Evolutionary conservation across 148 eudicot genomes (phyloP).

Genomic region (Heliosperma pusillum): DNA sequence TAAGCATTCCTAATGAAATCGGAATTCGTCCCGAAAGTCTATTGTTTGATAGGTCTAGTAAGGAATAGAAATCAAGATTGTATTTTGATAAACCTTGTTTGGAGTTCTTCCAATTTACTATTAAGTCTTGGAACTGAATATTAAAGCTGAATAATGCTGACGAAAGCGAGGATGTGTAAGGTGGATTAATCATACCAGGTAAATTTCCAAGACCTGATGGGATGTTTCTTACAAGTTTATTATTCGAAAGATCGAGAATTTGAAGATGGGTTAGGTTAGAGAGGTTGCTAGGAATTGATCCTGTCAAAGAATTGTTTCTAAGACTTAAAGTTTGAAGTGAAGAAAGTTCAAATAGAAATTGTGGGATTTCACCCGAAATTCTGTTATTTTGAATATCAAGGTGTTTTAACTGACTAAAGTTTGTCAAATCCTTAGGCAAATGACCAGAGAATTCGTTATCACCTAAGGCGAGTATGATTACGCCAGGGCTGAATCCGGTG

Average conservation of each 20-base stretch:
- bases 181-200: constrained; percentile 39
- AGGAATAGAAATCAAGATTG: constrained; percentile 43
- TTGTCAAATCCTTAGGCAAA: constrained; percentile 34
- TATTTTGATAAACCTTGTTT: constrained; percentile 41
- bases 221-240: constrained; percentile 35
- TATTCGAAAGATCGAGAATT: constrained; percentile 48
- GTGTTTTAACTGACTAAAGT: constrained; percentile 34
- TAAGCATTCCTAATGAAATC: constrained; percentile 38
- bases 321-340: constrained; percentile 44
- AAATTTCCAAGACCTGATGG: constrained; percentile 37
- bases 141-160: constrained; percentile 31
- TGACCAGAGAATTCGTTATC: constrained; percentile 45
- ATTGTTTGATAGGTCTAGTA: constrained; percentile 49
- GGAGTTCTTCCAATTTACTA: constrained; percentile 50
- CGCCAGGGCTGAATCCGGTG: constrained; percentile 29
- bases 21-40: constrained; percentile 38
- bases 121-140: constrained; percentile 38
- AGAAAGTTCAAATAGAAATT: constrained; percentile 29
- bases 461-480: constrained; percentile 35
- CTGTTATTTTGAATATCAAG: constrained; percentile 51
- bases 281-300: constrained; percentile 38
- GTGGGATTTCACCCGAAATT: constrained; percentile 37
- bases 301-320: constrained; percentile 41
- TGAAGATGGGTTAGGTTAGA: constrained; percentile 38
- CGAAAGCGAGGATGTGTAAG: constrained; percentile 26